Percentiles rank a stretch among this genome's conserved stretches.
Evolutionary conservation across 2,329 filamentous ascomycete genomes (phyloP).

Genomic region (Tolypocladium paradoxum): DNA sequence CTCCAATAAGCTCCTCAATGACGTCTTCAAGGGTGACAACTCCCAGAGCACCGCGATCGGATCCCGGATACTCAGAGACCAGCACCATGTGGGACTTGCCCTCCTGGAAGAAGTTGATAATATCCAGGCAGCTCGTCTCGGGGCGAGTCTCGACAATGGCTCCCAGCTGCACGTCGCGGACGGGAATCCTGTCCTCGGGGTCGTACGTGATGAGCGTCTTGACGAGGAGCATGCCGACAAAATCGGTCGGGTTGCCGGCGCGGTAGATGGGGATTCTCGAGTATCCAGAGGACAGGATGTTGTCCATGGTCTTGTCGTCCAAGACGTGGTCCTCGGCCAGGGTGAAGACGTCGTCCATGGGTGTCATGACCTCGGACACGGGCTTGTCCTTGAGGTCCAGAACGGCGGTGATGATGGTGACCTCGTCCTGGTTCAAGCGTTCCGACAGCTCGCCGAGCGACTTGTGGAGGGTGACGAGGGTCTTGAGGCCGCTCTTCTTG

Average conservation of each 20-base stretch:
- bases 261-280: conserved; percentile 92
- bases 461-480: conserved; percentile 87
- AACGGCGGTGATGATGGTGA: conserved; percentile 96
- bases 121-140: conserved; percentile 93
- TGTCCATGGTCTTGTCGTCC: conserved; percentile 89
- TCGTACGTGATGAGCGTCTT: conserved; percentile 99
- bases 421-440: conserved; percentile 90
- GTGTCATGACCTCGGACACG: conserved; percentile 94
- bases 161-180: conserved; percentile 83
- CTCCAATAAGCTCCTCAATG: conserved; percentile 96
- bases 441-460: conserved; percentile 79
- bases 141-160: conserved; percentile 91
- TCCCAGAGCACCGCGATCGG: conserved; percentile 79
- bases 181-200: conserved; percentile 78
- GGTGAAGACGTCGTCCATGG: conserved; percentile 93
- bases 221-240: conserved; percentile 94
- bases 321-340: conserved; percentile 92
- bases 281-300: conserved; percentile 86
- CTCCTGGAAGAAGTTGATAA: conserved; percentile 99
- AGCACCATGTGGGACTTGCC: conserved; percentile 98
- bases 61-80: conserved; percentile 82
- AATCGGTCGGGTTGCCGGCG: conserved; percentile 72
- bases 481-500: conserved; percentile 97
- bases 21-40: conserved; percentile 96
- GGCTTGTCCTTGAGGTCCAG: conserved; percentile 93